Base-by-base conservation (phyloP, 768 basidiomycete genomes). In the Clavaria fumosa region DNA sequence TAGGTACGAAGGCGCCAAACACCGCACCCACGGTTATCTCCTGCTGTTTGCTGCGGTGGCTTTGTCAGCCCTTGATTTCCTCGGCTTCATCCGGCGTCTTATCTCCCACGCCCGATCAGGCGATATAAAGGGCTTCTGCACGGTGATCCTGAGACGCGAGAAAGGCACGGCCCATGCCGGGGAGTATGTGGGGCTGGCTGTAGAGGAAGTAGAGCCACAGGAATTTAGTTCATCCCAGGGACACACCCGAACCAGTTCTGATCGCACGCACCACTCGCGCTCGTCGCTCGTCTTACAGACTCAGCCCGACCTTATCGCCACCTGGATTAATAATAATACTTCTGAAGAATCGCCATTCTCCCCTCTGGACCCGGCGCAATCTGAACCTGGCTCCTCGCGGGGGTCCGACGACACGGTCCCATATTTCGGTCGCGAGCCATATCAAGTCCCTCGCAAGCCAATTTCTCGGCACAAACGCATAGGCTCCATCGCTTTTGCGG, bases 1-100 rank as follows among this genome's bases (percentile, higher is more conserved):
- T 50, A 84, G 81, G 79, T 84, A 84, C 49, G 58, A 76, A 59
- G 73, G 69, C 43, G 57, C 66, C 41, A 54, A 62, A 7, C 89
- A 93, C 52, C 61, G 69, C 2, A 50, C 59, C 5, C 70, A 79
- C 39, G 82, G 84, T 33, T 86, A 63, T 47, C 6, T 63, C 6
- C 33, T 64, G 27, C 50, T 69, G 32, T 43, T 62, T 10, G 42
- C 62, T 23, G 60, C 64, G 4, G 34, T 64, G 7, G 49, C 50
- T 1, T 45, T 67, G 5, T 65, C 64, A 6, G 47, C 50, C 10
- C 45, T 66, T 42, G 84, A 91, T 50, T 58, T 78, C 20, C 42
- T 68, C 34, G 55, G 63, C 3, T 54, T 67, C 6, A 44, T 71
- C 39, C 48, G 54, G n/a, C 77, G 81, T 17, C 48, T 74, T 24